Evolutionary conservation across 2,329 filamentous ascomycete species (phyloP), one percentile per base, ranked within the genome.

Genomic region (Pestalotiopsis sp.): DNA sequence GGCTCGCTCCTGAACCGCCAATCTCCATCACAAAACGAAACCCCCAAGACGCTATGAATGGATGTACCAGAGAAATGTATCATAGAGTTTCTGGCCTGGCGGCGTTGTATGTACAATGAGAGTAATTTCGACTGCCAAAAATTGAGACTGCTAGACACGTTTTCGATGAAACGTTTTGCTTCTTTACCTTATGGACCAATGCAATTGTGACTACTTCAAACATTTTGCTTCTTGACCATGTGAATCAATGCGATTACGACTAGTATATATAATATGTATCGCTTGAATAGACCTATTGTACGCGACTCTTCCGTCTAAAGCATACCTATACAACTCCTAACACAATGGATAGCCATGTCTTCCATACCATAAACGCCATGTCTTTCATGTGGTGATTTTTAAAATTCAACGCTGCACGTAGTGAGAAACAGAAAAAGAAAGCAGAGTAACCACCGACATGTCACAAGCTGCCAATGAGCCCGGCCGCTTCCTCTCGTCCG

Each of bases 401-500:
- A 27, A 27, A 38, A 31, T 60, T 60, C 25, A 60, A 60, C 31
- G 57, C 45, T 52, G 45, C 45, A 52, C 14, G n/a, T 17, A 64
- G 14, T 13, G 4, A 27, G n/a, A 39, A 36, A 25, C 38, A 25
- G 41, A 49, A 49, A 52, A 66, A 23, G 20, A 38, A 66, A n/a
- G 14, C 39, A 45, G 4, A 20, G 12, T 2, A 58, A 52, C 3
- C 14, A 20, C 14, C 12, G 9, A 13, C 23, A 11, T 23, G 13
- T 61, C 58, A 67, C 45, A 67, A 14, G 20, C 45, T 38, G 39
- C 38, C 66, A 38, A 86, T 87, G 82, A 94, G 88, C 14, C 92
- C 94, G 14, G 91, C 94, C 78, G 93, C 84, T 79, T 95, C 93
- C 72, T 91, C 90, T 69, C 82, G 84, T 27, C 84, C 82, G 17